Evolutionary conservation across 768 basidiomycete genomes (phyloP), one percentile per base, ranked within the genome.

Genomic region (Macrolepiota dolichaula): DNA sequence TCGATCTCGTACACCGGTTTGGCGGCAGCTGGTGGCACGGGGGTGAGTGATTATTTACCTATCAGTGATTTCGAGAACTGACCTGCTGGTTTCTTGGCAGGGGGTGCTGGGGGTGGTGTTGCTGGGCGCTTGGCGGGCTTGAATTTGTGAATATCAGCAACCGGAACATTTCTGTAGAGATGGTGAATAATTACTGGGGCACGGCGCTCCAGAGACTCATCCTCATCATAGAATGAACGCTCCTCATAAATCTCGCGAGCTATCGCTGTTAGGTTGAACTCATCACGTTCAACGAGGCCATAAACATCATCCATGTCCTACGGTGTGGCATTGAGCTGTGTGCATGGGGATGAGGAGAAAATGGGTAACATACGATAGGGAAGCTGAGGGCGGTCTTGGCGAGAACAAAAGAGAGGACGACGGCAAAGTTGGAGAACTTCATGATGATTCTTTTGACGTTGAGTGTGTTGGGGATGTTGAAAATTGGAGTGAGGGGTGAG

Each of bases 401-500:
- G 36, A 57, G 17, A 15, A 25, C 13, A 32, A 57, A 37, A 13
- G 46, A 46, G 29, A 57, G 44, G 11, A 50, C 35, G 6, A 57
- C 46, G 35, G 50, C 36, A 19, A 47, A 37, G n/a, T 29, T 24
- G n/a, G 56, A 49, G 36, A 50, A 57, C 46, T 57, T 57, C 56
- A 57, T 57, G 38, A 42, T 40, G 40, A 5, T 3, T 32, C 29
- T 32, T 32, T 32, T 32, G 29, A 32, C 29, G 29, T 32, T 32
- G 29, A 7, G 29, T 3, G 7, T 7, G 29, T 32, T 32, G 29
- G 29, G 29, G 29, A 32, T 32, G 29, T 32, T 32, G 29, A 32
- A 7, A 32, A 7, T 3, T 32, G 29, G 29, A 32, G 29, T 32
- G 29, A 7, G 29, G 7, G 7, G 3, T 32, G 29, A 32, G 29